phyloP scores from a whole-genome alignment of 495 filamentous ascomycete species.

The Cercophora newfieldiana region DNA sequence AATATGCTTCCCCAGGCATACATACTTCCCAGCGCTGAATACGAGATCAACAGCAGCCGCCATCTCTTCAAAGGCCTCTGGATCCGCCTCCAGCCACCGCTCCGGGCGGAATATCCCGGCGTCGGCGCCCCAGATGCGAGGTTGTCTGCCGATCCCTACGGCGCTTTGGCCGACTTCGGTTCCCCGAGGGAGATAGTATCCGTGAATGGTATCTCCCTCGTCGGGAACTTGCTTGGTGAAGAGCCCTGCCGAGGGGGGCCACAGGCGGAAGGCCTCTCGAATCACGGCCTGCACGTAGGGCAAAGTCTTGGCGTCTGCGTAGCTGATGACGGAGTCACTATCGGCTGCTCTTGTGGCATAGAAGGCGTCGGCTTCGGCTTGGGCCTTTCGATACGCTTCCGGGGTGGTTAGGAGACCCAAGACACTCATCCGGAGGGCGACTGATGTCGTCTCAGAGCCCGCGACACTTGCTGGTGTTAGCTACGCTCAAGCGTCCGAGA shows the following conservation, averaged over 20 bases:
- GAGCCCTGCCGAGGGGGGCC: constrained; percentile 36
- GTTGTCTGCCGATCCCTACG: constrained; percentile 24
- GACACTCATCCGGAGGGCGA: constrained; percentile 56
- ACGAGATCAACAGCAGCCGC: constrained; percentile 26
- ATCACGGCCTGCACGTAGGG: constrained; percentile 62
- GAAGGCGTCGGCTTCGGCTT: constrained; percentile 54
- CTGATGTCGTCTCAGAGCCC: constrained; percentile 64
- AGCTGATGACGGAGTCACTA: constrained; percentile 39
- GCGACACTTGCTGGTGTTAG: constrained; percentile 50
- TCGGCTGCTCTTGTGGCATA: background rate
- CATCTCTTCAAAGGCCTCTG: constrained; percentile 35
- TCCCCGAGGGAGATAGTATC: constrained; percentile 49
- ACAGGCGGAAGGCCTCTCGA: constrained; percentile 50
- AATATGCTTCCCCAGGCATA: constrained; percentile 40
- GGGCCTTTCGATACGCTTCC: constrained; percentile 50
- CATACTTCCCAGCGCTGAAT: constrained; percentile 35
- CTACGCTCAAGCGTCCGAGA: background rate
- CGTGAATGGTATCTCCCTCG: constrained; percentile 52
- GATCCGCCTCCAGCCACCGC: constrained; percentile 47
- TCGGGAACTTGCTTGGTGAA: constrained; percentile 46
- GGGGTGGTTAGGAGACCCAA: constrained; percentile 52
- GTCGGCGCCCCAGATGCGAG: constrained; percentile 37
- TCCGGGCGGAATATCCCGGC: constrained; percentile 49
- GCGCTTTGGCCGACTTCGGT: constrained; percentile 53
- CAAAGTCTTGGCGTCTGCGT: constrained; percentile 66